Evolutionary conservation across 2,329 filamentous ascomycete genomes (phyloP).

Genomic region (Sporothrix sp.): DNA sequence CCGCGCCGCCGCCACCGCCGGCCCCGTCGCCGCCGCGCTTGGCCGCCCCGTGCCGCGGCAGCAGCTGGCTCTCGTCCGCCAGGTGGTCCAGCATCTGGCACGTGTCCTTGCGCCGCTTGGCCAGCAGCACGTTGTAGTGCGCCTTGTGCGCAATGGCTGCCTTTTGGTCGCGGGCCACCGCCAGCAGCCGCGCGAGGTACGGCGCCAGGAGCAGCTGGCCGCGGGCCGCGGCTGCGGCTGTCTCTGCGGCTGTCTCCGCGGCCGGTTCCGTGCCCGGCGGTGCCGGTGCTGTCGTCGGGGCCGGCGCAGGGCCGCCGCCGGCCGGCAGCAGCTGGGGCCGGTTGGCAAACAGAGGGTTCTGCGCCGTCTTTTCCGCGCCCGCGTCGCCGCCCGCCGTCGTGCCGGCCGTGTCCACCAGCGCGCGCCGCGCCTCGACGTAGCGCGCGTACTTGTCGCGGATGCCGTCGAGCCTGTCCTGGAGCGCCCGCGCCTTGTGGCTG

Average conservation of each 20-base stretch:
- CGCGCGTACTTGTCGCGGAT: constrained; percentile 45
- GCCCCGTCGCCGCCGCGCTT: constrained; percentile 6
- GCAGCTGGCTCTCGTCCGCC: constrained; percentile 52
- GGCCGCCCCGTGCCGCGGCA: constrained; percentile 41
- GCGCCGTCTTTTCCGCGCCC: neutral
- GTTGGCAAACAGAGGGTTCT: constrained; percentile 16
- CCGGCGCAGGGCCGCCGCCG: too few relatives aligned
- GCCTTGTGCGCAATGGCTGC: constrained; percentile 48
- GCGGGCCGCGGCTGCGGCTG: constrained; percentile 2
- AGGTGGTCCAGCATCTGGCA: constrained; percentile 43
- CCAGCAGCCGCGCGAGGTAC: constrained; percentile 45
- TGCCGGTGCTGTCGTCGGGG: neutral
- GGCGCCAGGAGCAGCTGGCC: constrained; percentile 41
- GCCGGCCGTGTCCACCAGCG: constrained; percentile 30
- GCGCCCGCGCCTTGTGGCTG: constrained; percentile 18
- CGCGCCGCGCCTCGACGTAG: constrained; percentile 42
- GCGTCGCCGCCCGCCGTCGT: neutral
- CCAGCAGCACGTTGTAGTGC: constrained; percentile 41
- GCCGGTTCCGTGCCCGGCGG: constrained; percentile 5
- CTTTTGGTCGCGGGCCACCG: constrained; percentile 47
- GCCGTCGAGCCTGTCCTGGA: constrained; percentile 32
- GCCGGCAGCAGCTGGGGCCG: constrained; percentile 23
- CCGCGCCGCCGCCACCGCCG: neutral
- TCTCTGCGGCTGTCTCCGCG: neutral
- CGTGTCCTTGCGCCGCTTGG: constrained; percentile 41